phyloP scores from a whole-genome alignment of 2,329 filamentous ascomycete species.

The Didymosphaeria variabile region DNA sequence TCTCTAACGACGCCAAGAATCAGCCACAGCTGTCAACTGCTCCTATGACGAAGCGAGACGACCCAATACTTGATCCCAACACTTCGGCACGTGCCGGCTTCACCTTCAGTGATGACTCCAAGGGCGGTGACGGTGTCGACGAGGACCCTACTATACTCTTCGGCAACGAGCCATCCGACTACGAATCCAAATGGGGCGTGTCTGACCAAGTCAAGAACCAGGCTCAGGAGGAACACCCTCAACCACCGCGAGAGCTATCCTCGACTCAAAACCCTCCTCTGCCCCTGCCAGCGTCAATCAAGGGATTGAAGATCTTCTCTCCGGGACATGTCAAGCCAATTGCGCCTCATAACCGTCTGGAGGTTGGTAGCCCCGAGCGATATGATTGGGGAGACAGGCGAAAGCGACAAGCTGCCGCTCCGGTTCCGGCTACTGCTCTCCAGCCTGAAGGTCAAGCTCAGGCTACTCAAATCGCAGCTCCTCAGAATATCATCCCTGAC shows the following conservation, averaged over 20 bases:
- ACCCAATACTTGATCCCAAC: too few species aligned
- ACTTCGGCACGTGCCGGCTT: background rate
- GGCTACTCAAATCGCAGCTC: background rate
- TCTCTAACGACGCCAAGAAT: background rate
- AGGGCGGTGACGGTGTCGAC: constrained; percentile 19
- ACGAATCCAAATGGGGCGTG: constrained; percentile 16
- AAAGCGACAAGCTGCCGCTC: background rate
- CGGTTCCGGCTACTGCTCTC: background rate
- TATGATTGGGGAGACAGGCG: background rate
- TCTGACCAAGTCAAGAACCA: background rate
- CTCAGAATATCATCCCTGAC: background rate
- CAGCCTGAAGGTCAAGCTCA: background rate
- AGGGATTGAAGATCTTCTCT: background rate
- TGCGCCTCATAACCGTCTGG: background rate
- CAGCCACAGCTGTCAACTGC: background rate
- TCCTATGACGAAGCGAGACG: background rate
- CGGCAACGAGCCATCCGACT: constrained; percentile 19
- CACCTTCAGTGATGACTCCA: constrained; percentile 5
- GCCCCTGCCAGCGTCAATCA: background rate
- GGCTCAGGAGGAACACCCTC: background rate
- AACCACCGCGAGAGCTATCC: background rate
- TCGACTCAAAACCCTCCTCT: background rate
- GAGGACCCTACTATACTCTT: constrained; percentile 15
- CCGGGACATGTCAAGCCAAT: background rate
- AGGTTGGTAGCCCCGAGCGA: background rate